phyloP scores from a whole-genome alignment of 1,139 yeast genomes.

The Debaryomyces robertsiae region DNA sequence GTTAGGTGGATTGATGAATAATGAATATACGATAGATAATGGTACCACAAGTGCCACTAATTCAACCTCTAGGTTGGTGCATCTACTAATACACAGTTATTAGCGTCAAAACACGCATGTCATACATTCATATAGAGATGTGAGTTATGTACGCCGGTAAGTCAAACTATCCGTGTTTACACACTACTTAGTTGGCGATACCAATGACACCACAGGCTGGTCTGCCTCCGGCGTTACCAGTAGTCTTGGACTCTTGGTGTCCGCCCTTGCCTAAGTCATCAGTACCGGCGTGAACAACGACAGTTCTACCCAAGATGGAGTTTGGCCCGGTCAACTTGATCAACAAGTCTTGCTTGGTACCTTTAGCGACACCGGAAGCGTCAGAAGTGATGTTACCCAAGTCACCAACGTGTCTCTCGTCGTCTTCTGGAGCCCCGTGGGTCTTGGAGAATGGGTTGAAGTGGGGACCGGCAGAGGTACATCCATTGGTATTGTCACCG shows the following conservation, averaged over 20 bases:
- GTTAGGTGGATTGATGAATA: too few relatives aligned
- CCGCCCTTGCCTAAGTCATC: constrained; percentile 98
- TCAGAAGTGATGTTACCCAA: constrained; percentile 93
- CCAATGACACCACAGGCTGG: constrained; percentile 99
- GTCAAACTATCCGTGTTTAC: too few relatives aligned
- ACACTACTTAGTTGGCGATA: constrained; percentile 43
- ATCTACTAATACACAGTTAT: too few relatives aligned
- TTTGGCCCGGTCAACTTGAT: constrained; percentile 82
- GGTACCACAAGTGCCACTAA: too few relatives aligned
- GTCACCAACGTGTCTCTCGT: constrained; percentile 94
- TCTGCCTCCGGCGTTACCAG: constrained; percentile 99
- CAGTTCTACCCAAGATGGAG: constrained; percentile 92
- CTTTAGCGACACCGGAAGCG: constrained; percentile 85
- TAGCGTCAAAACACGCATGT: neutral
- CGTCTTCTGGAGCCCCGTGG: constrained; percentile 95
- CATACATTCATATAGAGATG: constrained; percentile 7
- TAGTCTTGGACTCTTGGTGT: constrained; percentile 87
- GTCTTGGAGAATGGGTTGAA: constrained; percentile 90
- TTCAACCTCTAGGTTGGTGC: too few relatives aligned
- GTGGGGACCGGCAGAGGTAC: constrained; percentile 99
- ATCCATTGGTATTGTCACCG: constrained; percentile 98
- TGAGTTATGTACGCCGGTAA: neutral
- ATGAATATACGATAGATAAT: too few relatives aligned
- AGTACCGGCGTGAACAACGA: constrained; percentile 91
- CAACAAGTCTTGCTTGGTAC: constrained; percentile 73